Percentiles rank a stretch among this genome's conserved stretches.
Evolutionary conservation across 352 stramenopile species (phyloP).

Genomic region (Poterioochromonas sp.): DNA sequence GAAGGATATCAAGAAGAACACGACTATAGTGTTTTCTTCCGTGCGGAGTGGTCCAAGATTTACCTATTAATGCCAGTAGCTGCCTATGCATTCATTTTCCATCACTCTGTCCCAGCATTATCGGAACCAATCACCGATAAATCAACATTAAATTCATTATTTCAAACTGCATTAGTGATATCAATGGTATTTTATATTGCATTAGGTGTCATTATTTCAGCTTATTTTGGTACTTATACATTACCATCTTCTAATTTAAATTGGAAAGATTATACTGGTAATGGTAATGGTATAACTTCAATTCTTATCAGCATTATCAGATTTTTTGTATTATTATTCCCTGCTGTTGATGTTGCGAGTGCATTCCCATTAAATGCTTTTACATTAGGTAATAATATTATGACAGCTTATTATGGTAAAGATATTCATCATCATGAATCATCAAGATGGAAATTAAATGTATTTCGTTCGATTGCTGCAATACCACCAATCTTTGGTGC

Average conservation of each 20-base stretch:
- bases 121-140: slow-evolving; percentile 41
- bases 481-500: slow-evolving; percentile 45
- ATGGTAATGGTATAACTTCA: not conserved
- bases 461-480: slow-evolving; percentile 42
- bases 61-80: slow-evolving; percentile 41
- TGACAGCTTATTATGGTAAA: slow-evolving; percentile 35
- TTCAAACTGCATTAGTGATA: slow-evolving; percentile 38
- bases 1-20: too few species aligned
- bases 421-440: slow-evolving; percentile 34
- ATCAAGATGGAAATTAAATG: slow-evolving; percentile 31
- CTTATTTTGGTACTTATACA: slow-evolving; percentile 42
- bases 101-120: slow-evolving; percentile 41
- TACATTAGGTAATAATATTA: slow-evolving; percentile 36
- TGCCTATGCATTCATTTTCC: slow-evolving; percentile 44
- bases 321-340: slow-evolving; percentile 43
- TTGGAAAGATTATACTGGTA: slow-evolving; percentile 36
- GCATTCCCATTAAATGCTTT: slow-evolving; percentile 45
- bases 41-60: slow-evolving; percentile 22
- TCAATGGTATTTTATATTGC: slow-evolving; percentile 38
- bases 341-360: slow-evolving; percentile 42
- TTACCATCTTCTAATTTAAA: slow-evolving; percentile 41
- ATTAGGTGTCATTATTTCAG: slow-evolving; percentile 34
- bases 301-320: slow-evolving; percentile 6
- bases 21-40: not conserved
- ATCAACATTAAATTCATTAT: slow-evolving; percentile 36